Evolutionary conservation across 2,329 filamentous ascomycete species (phyloP), one percentile per base, ranked within the genome.

Genomic region (Hypocreales sp.): DNA sequence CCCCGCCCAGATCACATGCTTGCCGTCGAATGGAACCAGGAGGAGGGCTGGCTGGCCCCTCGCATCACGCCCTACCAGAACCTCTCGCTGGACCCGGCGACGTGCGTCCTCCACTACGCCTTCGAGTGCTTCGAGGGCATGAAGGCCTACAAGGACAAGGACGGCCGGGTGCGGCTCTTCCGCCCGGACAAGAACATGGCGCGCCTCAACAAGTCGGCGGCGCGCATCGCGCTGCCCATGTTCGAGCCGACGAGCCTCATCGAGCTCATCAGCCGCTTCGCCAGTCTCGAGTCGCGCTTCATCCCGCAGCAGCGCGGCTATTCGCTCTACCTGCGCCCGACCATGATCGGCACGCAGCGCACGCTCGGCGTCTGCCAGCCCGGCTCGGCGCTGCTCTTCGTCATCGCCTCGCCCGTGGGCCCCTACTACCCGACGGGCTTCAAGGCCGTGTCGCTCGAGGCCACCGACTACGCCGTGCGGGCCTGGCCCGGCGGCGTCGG

Each of bases 91-190:
- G 90, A 95, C 54, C 90, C 90, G 15, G 83, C 90, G 23, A 90
- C 83, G 19, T 95, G 86, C 59, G 90, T 95, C 36, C 87, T 98
- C 60, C 90, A 98, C 68, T 98, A 98, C 57, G 90, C 83, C 26
- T 95, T 95, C 49, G 82, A 92, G 56, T 90, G 80, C 53, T 98
- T 98, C 56, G 90, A 98, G 63, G 90, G 90, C 41, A 93, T 95
- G 84, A 98, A 98, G 64, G 90, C 90, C 33, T 98, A 98, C 68
- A 92, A 87, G 56, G 83, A 92, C 59, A 72, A 67, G 44, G 50
- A 71, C 23, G 82, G 82, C 41, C 60, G 74, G 33, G 71, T 93
- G 40, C 76, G 87, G 30, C 64, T 98, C 29, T 98, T 98, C 68
- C 73, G 90, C 19, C 90, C 90, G 3, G 79, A 92, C 52, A 90